Conservation (phyloP, 495 filamentous ascomycete genomes). For the Neurospora africana region DNA sequence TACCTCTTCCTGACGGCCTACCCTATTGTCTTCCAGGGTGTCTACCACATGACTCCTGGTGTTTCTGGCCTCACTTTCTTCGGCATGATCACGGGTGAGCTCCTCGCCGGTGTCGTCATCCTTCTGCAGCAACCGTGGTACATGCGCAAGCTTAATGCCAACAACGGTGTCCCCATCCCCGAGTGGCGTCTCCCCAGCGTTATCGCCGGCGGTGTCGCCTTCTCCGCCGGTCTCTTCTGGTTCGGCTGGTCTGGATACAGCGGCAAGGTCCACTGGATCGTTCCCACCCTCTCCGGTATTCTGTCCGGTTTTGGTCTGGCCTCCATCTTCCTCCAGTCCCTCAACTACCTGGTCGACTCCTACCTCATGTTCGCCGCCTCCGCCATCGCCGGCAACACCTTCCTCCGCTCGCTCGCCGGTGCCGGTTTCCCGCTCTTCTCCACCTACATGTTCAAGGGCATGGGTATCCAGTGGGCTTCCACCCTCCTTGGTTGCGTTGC, state of each 20-base stretch:
- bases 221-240: conserved; percentile 74
- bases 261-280: conserved; percentile 65
- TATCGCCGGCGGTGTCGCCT: conserved; percentile 63
- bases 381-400: conserved; percentile 82
- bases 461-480: conserved; percentile 68
- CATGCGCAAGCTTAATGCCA: conserved; percentile 56
- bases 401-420: conserved; percentile 67
- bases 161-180: conserved; percentile 63
- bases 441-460: conserved; percentile 64
- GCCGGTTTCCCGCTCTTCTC: conserved; percentile 77
- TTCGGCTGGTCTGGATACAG: conserved; percentile 72
- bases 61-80: conserved; percentile 68
- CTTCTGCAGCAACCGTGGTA: conserved; percentile 58
- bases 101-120: conserved; percentile 57
- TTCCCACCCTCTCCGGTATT: conserved; percentile 61
- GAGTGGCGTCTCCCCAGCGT: conserved; percentile 81
- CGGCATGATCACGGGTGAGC: conserved; percentile 66
- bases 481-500: conserved; percentile 71
- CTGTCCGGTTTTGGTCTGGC: conserved; percentile 52
- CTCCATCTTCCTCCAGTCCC: conserved; percentile 71
- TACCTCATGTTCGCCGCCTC: conserved; percentile 86
- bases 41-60: conserved; percentile 58
- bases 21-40: conserved; percentile 63
- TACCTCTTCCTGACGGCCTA: conserved; percentile 79
- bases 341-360: conserved; percentile 82